Conservation (phyloP, 441 rosid species). For the Syzygium syzygioides region DNA sequence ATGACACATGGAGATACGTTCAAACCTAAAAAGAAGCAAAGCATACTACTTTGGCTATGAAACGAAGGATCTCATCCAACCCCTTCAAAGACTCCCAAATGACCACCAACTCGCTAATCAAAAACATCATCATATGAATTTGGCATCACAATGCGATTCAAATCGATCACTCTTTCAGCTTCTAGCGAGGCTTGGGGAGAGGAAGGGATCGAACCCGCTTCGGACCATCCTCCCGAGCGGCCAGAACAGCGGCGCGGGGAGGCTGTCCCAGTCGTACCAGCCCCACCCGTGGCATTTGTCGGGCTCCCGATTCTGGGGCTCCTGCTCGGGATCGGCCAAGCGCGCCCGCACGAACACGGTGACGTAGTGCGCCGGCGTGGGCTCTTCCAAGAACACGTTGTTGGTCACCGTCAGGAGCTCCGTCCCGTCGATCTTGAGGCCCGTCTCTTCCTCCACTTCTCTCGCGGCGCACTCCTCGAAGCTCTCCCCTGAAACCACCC, state of each 20-base stretch:
- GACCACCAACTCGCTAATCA: background rate
- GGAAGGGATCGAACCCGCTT: slow-evolving; percentile 62
- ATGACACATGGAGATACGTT: background rate
- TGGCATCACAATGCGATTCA: background rate
- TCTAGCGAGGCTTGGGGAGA: background rate
- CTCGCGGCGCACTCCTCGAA: slow-evolving; percentile 78
- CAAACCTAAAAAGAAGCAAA: background rate
- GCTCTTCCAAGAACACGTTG: slow-evolving; percentile 41
- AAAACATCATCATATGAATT: background rate
- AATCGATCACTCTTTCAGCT: background rate
- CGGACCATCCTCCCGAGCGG: slow-evolving; percentile 62
- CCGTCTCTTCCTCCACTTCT: slow-evolving; percentile 80
- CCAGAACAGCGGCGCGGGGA: slow-evolving; percentile 67
- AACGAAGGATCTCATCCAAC: background rate
- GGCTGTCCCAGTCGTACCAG: slow-evolving; percentile 66
- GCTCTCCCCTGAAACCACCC: slow-evolving; percentile 50
- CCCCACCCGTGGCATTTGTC: slow-evolving; percentile 75
- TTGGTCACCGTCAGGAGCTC: slow-evolving; percentile 62
- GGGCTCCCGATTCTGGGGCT: slow-evolving; percentile 57
- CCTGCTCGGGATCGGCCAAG: slow-evolving; percentile 39
- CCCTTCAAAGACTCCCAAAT: background rate
- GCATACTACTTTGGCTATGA: background rate
- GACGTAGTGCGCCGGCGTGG: slow-evolving; percentile 69
- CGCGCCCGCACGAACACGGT: slow-evolving; percentile 46
- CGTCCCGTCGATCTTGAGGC: slow-evolving; percentile 35